phyloP scores from a whole-genome alignment of 2,329 filamentous ascomycete genomes.

The Sordariomycetes sp. region DNA sequence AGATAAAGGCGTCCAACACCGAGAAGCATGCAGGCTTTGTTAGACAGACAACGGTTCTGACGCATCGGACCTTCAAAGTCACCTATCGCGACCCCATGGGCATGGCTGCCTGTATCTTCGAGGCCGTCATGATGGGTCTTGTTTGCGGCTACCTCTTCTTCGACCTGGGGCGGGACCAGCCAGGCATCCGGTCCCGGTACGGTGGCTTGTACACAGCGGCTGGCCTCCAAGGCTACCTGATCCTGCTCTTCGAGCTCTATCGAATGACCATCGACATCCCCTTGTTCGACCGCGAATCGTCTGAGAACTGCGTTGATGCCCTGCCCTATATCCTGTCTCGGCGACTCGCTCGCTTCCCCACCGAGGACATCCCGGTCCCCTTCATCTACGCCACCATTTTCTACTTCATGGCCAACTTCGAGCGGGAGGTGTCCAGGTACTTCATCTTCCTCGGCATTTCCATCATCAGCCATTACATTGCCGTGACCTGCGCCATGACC shows the following conservation, averaged over 20 bases:
- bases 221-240: slow-evolving; percentile 66
- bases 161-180: slow-evolving; percentile 52
- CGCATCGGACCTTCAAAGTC: slow-evolving; percentile 58
- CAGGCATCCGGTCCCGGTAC: slow-evolving; percentile 65
- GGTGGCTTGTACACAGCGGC: slow-evolving; percentile 65
- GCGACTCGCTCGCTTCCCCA: slow-evolving; percentile 56
- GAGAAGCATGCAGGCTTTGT: slow-evolving; percentile 43
- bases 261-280: slow-evolving; percentile 66
- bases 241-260: slow-evolving; percentile 68
- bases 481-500: slow-evolving; percentile 60
- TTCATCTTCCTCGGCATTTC: slow-evolving; percentile 64
- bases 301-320: slow-evolving; percentile 63
- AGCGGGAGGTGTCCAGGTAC: slow-evolving; percentile 53
- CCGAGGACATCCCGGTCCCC: slow-evolving; percentile 66
- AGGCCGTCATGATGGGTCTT: slow-evolving; percentile 62
- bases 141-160: slow-evolving; percentile 68
- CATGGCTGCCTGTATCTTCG: slow-evolving; percentile 59
- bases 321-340: slow-evolving; percentile 62
- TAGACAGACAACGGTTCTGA: slow-evolving; percentile 57
- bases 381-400: slow-evolving; percentile 62
- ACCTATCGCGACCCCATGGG: slow-evolving; percentile 72
- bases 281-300: slow-evolving; percentile 66
- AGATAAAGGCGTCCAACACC: slow-evolving; percentile 4
- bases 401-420: slow-evolving; percentile 73
- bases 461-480: slow-evolving; percentile 63